Percentiles rank a stretch among this genome's conserved stretches.
Conservation (phyloP, 2,329 filamentous ascomycete genomes). For the Penicillium sp. region DNA sequence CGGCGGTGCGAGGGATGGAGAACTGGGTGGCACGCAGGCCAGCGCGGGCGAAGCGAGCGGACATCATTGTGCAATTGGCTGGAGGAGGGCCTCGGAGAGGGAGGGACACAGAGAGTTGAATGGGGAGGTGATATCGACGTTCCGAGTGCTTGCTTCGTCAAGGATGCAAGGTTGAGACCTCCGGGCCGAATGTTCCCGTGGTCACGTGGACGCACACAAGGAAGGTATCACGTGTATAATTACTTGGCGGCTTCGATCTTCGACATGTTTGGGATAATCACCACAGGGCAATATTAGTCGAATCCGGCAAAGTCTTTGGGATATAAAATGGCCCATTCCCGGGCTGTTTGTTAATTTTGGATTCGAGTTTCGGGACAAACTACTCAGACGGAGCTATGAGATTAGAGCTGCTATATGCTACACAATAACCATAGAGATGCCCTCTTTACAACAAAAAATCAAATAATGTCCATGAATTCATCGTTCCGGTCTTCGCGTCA, state of each 20-base stretch:
- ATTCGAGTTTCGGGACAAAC: not conserved
- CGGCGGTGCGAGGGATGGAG: constrained; percentile 41
- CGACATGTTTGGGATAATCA: not conserved
- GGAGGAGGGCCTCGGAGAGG: constrained; percentile 24
- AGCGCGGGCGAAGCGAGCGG: constrained; percentile 56
- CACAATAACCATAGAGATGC: not conserved
- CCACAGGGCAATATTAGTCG: not conserved
- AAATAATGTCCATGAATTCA: constrained; percentile 1
- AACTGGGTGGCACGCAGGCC: constrained; percentile 54
- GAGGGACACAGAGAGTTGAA: constrained; percentile 17
- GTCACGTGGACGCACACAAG: constrained; percentile 10
- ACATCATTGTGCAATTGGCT: constrained; percentile 49
- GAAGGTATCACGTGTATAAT: not conserved
- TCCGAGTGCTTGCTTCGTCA: constrained; percentile 22
- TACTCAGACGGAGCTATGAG: not conserved
- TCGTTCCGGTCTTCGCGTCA: not conserved
- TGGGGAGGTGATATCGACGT: constrained; percentile 28
- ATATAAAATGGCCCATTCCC: not conserved
- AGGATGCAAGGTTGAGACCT: constrained; percentile 25
- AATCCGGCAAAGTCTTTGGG: not conserved
- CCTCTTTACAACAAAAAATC: not conserved
- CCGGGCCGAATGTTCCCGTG: constrained; percentile 27
- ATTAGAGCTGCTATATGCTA: not conserved
- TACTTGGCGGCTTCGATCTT: not conserved
- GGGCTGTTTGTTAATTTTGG: not conserved